Base-by-base conservation (phyloP, 1,284 basidiomycete genomes). In the Kwoniella shivajii region DNA sequence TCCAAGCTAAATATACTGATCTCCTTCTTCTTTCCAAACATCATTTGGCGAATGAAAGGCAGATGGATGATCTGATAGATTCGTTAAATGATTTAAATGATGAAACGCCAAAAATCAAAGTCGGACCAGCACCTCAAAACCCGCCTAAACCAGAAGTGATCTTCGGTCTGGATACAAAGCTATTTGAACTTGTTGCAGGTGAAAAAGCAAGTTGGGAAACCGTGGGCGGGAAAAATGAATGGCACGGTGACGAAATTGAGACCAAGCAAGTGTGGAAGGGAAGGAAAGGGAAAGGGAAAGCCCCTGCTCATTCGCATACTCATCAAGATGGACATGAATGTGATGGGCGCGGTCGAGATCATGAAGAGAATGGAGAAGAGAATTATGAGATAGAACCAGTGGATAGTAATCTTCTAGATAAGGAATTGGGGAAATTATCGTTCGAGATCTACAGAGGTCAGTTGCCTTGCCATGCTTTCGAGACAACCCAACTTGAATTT, bases 1-100 rank as follows among this genome's bases (percentile, higher is more conserved):
- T 94, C 84, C 91, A 93, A 79, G 89, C 92, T n/a, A 88, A 88
- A 68, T 95, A 93, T 72, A 92, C 90, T 3, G 92, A 95, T 70
- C 82, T 92, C 42, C 86, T 94, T 52, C 80, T 94, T 27, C 84
- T 95, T 84, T 92, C 91, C 68, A 94, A 95, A 81, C 91, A 88
- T 86, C 89, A 93, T 64, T 84, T 88, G 56, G 81, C 74, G 41
- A 82, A 86, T 9, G 89, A 90, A 59, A 84, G 87, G 30, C 81
- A 85, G 34, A 81, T 91, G 46, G 91, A 94, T 73, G 79, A 84
- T 50, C 87, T 94, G 27, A 77, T 92, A 45, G 92, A 95, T 73
- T 88, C 90, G 60, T 82, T 95, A n/a, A 82, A 88, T 74, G 91
- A 89, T 20, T 82, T 95, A 47, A 95, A 94, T 72, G 91, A 94